Base-by-base conservation (phyloP, 2,329 filamentous ascomycete species). In the Phoma sp. region DNA sequence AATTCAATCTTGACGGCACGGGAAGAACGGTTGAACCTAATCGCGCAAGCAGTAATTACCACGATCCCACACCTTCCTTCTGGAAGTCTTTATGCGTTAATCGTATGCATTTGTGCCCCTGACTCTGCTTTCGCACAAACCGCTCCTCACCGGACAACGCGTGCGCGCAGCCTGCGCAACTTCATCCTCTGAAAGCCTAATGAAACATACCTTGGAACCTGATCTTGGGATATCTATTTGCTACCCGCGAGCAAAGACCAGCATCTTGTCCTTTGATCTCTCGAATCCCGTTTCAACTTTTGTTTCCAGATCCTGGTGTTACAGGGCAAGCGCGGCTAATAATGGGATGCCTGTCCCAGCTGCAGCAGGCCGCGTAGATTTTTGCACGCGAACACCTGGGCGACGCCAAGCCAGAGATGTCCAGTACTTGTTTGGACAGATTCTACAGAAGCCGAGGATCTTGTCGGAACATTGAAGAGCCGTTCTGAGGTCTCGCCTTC, bases 21-120 rank as follows among this genome's bases (percentile, higher is more conserved):
- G 51, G 40, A 54, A 26, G 33, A 34, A 45, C 43, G 39, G 39
- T 48, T 32, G 21, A 54, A 48, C 51, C 33, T 54, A 48, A 40
- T 49, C 17, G 33, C 39, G 21, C 39, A 26, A 37, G 34, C 21
- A 29, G 45, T 10, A n/a, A n/a, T n/a, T n/a, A 17, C 11, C 38
- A 43, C 33, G 29, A 36, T 30, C 28, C 10, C 18, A 45, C 28
- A 21, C 29, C 18, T 32, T 20, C 28, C 10, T 18, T n/a, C n/a
- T n/a, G n/a, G n/a, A n/a, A n/a, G n/a, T 29, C 39, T 40, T 36
- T 36, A 14, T n/a, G 28, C 17, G 33, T 23, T 23, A 29, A n/a
- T 29, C 18, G 15, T 28, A 6, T 21, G 29, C 7, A 17, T 17
- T 20, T 37, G 14, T 36, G 36, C n/a, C 32, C 42, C 33, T 48